These are phyloP conservation scores for Leucogyrophana mollusca DNA, from an alignment of 768 basidiomycete species.

Conservation along the genomic window DNA sequence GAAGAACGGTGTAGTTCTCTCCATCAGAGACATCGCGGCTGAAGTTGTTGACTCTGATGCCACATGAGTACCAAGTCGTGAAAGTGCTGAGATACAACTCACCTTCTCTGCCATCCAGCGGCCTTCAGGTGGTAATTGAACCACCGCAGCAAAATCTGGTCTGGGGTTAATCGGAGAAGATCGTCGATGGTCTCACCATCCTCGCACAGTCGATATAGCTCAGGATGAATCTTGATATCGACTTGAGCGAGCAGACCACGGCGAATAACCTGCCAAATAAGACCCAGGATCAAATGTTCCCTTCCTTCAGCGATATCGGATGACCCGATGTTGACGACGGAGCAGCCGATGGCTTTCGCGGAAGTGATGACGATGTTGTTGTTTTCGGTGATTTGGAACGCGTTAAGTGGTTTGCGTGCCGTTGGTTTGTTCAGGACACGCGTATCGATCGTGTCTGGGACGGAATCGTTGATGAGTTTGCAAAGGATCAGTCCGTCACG, in stretches of 20 bases:
- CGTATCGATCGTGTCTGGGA: slow-evolving; percentile 97
- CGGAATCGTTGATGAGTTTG: slow-evolving; percentile 99
- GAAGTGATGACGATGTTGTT: slow-evolving; percentile 99
- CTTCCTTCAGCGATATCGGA: slow-evolving; percentile 88
- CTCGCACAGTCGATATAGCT: slow-evolving; percentile 92
- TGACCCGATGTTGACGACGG: slow-evolving; percentile 97
- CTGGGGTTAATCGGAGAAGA: slow-evolving; percentile 88
- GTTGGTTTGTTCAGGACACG: slow-evolving; percentile 95
- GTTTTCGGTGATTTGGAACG: slow-evolving; percentile 99
- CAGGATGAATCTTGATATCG: slow-evolving; percentile 97
- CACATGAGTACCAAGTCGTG: slow-evolving; percentile 2
- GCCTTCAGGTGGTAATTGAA: slow-evolving; percentile 99
- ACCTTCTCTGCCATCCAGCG: slow-evolving; percentile 89
- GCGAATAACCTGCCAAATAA: slow-evolving; percentile 99
- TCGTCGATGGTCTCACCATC: slow-evolving; percentile 98
- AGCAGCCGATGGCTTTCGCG: slow-evolving; percentile 96
- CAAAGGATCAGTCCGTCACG: slow-evolving; percentile 94
- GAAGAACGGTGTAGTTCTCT: slow-evolving; percentile 95
- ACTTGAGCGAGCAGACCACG: slow-evolving; percentile 91
- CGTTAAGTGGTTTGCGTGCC: slow-evolving; percentile 82
- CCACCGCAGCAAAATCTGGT: slow-evolving; percentile 97
- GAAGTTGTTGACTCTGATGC: slow-evolving; percentile 91
- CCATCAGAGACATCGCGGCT: slow-evolving; percentile 96
- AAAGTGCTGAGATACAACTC: slow-evolving; percentile 1
- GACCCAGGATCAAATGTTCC: slow-evolving; percentile 94